phyloP scores from a whole-genome alignment of 2,329 filamentous ascomycete species.

The Chaetomiaceae sp. region DNA sequence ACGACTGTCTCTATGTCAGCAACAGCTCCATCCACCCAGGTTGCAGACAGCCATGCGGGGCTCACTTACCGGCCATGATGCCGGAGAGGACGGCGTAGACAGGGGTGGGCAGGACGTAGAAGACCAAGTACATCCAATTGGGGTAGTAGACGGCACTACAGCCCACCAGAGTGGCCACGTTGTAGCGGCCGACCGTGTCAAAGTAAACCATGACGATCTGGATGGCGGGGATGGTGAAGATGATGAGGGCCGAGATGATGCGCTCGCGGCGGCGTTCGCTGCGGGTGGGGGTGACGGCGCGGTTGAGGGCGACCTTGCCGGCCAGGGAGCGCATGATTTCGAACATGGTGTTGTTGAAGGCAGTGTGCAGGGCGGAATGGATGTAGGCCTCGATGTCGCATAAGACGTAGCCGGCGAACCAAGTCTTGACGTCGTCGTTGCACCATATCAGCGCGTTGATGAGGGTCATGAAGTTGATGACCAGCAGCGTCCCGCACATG shows the following conservation, averaged over 20 bases:
- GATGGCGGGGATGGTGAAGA: conserved; percentile 47
- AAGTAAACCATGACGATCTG: conserved; percentile 45
- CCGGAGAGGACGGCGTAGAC: conserved; percentile 39
- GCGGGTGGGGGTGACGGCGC: conserved; percentile 35
- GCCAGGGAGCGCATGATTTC: conserved; percentile 51
- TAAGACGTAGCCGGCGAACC: conserved; percentile 48
- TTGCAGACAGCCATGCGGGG: too few species aligned
- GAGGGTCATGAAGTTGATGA: conserved; percentile 44
- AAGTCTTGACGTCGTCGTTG: conserved; percentile 42
- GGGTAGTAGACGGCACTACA: conserved; percentile 40
- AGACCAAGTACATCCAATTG: conserved; percentile 43
- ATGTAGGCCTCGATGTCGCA: conserved; percentile 46
- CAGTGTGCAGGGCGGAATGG: conserved; percentile 32
- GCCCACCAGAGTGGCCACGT: conserved; percentile 44
- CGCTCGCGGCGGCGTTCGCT: conserved; percentile 38
- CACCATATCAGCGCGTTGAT: conserved; percentile 49
- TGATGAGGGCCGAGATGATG: conserved; percentile 45
- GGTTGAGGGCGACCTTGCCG: conserved; percentile 41
- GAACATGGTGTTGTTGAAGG: conserved; percentile 46
- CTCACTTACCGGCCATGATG: conserved; percentile 45
- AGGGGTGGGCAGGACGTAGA: conserved; percentile 42
- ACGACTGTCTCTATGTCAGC: conserved; percentile 32
- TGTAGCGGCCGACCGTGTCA: conserved; percentile 42
- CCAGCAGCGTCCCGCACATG: conserved; percentile 40
- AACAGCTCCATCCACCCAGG: not conserved